These are phyloP conservation scores for Colletotrichum incanum DNA, from an alignment of 2,329 filamentous ascomycete genomes.

Conservation along the genomic window DNA sequence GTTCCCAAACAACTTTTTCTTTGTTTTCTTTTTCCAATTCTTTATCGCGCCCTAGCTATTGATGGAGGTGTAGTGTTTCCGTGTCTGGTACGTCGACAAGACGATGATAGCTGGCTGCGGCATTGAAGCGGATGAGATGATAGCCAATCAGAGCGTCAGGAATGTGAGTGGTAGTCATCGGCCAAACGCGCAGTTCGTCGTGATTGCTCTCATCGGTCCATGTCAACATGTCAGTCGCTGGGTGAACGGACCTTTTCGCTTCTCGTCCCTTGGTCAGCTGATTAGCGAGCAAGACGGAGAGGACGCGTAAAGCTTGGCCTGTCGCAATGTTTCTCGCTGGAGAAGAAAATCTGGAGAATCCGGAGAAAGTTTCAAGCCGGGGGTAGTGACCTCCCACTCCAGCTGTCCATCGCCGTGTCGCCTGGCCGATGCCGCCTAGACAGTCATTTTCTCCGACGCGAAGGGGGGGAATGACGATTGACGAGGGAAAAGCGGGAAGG, in stretches of 20 bases:
- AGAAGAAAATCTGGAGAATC: constrained; percentile 3
- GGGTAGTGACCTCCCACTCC: neutral
- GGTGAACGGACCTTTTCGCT: neutral
- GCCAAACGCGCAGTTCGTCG: constrained; percentile 8
- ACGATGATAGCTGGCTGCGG: constrained; percentile 2
- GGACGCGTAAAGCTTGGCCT: neutral
- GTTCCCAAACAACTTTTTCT: too few relatives aligned
- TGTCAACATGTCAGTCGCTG: neutral
- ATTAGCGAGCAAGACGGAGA: constrained; percentile 8
- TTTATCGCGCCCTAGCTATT: neutral
- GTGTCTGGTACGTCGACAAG: constrained; percentile 12
- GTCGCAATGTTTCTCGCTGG: constrained; percentile 1
- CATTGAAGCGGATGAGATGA: constrained; percentile 2
- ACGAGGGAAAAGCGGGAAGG: constrained; percentile 12
- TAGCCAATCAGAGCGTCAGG: constrained; percentile 9
- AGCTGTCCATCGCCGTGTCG: neutral
- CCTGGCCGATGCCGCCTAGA: neutral
- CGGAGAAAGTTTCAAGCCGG: neutral
- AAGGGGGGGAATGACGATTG: neutral
- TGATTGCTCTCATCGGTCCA: neutral
- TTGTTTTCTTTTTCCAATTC: too few relatives aligned
- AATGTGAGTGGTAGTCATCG: neutral
- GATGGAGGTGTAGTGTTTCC: neutral
- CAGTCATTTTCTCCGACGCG: constrained; percentile 10
- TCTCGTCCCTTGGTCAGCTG: neutral